These are phyloP conservation scores for Mucor ambiguus DNA, from an alignment of 371 early-diverging fungal genomes.

Conservation along the genomic window DNA sequence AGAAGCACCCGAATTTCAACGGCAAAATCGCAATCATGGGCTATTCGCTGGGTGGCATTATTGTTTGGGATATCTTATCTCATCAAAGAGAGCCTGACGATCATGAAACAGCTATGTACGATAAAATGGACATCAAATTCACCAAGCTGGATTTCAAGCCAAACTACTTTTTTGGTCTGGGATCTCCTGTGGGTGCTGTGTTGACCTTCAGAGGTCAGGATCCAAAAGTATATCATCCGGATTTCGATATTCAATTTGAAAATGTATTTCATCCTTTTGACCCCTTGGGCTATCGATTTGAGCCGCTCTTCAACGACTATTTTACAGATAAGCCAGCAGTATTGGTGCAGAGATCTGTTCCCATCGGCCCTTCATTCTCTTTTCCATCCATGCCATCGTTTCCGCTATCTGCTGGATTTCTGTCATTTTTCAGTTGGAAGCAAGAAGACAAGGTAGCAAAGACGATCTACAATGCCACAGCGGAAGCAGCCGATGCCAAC, in stretches of 20 bases:
- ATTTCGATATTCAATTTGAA: conserved; percentile 53
- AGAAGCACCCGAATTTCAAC: conserved; percentile 54
- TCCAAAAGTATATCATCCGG: conserved; percentile 49
- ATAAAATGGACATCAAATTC: conserved; percentile 48
- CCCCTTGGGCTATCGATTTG: conserved; percentile 57
- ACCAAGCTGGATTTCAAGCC: conserved; percentile 56
- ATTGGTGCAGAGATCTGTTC: conserved; percentile 42
- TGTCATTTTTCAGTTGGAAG: conserved; percentile 46
- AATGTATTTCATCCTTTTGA: conserved; percentile 70
- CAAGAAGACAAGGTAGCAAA: conserved; percentile 20
- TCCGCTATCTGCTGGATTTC: conserved; percentile 35
- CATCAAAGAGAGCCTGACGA: conserved; percentile 37
- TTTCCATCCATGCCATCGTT: conserved; percentile 49
- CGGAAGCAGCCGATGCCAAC: conserved; percentile 14
- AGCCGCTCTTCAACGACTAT: conserved; percentile 48
- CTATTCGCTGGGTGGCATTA: conserved; percentile 69
- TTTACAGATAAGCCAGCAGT: conserved; percentile 56
- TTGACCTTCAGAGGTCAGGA: conserved; percentile 62
- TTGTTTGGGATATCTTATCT: conserved; percentile 62
- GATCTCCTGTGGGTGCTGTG: conserved; percentile 63
- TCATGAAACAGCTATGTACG: conserved; percentile 31
- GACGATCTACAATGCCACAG: conserved; percentile 17
- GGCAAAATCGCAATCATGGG: conserved; percentile 62
- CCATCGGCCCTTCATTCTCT: conserved; percentile 46
- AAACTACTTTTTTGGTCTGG: conserved; percentile 56